Evolutionary conservation across 495 filamentous ascomycete species (phyloP), one percentile per base, ranked within the genome.

Genomic region (Lasiosphaeris hirsuta): DNA sequence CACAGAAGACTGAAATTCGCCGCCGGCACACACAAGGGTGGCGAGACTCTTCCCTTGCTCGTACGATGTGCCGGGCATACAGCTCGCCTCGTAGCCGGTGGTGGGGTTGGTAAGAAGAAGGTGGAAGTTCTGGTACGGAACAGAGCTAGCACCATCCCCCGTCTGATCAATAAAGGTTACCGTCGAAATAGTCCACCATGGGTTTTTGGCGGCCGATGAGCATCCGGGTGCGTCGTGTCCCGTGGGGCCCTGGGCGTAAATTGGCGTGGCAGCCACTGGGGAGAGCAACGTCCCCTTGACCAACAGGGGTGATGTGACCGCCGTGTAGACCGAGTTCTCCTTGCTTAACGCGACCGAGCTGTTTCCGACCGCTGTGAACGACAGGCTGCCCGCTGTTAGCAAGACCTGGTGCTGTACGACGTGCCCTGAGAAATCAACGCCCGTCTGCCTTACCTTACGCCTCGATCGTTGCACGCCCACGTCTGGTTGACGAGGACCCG

Each of bases 41-140:
- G 57, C 11, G 11, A 57, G 42, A 10, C 45, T 41, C 8, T 23
- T 30, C 13, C 35, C n/a, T 11, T 10, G 36, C 23, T 47, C 44
- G 9, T 57, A 15, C 38, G 13, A 33, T 1, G 33, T 17, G 35
- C 38, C 56, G 4, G 51, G 44, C 52, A 66, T 60, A 53, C 69
- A 71, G 48, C 64, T 54, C 0, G 63, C 66, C 42, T 65, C 45
- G 51, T 71, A 67, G 14, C 59, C 69, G 19, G 49, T 69, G 34
- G 55, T 52, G 4, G 49, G 33, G 45, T 69, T 71, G 47, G 40
- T 58, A 15, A 69, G 14, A 7, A 60, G 37, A 4, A 69, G 9
- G 47, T 58, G 58, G 56, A 69, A 56, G 35, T 38, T 58, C 14
- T 56, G 45, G 5, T 52, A 57, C 2, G 53, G 23, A 1, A 45